These are phyloP conservation scores for Arabidopsis hybrid DNA, from an alignment of 441 rosid genomes.

Conservation along the genomic window DNA sequence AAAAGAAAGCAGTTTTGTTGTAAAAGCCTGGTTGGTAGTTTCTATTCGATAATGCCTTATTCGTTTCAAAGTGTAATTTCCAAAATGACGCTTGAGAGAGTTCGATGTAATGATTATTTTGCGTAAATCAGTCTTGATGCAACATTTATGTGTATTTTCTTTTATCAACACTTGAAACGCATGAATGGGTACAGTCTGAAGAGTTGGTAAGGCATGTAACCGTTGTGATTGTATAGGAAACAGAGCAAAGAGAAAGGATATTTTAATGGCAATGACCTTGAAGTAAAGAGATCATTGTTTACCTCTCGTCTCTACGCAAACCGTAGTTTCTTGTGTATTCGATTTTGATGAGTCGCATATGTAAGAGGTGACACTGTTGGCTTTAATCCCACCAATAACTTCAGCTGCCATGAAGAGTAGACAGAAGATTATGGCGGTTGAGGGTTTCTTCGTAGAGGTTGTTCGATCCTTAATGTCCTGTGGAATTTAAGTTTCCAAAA, in stretches of 20 bases:
- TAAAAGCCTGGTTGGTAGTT: conserved; percentile 26
- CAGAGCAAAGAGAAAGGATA: background rate
- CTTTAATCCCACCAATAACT: background rate
- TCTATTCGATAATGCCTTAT: background rate
- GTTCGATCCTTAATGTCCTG: background rate
- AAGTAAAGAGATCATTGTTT: background rate
- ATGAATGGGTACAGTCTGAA: background rate
- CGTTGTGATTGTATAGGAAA: background rate
- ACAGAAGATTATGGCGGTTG: background rate
- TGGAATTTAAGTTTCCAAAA: too few relatives aligned
- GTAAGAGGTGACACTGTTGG: background rate
- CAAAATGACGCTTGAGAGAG: conserved; percentile 22
- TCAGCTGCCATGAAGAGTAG: background rate
- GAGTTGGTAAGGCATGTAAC: background rate
- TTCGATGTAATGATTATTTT: conserved; percentile 17
- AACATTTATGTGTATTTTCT: background rate
- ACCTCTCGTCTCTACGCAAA: background rate
- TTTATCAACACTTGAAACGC: conserved; percentile 8
- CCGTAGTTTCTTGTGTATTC: background rate
- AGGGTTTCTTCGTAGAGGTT: background rate
- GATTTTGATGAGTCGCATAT: background rate
- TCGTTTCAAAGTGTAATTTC: conserved; percentile 23
- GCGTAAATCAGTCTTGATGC: background rate
- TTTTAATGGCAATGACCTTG: background rate
- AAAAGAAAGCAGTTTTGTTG: conserved; percentile 61